Evolutionary conservation across 371 early-diverging fungal species (phyloP).

Genomic region (Mortierella sp.): DNA sequence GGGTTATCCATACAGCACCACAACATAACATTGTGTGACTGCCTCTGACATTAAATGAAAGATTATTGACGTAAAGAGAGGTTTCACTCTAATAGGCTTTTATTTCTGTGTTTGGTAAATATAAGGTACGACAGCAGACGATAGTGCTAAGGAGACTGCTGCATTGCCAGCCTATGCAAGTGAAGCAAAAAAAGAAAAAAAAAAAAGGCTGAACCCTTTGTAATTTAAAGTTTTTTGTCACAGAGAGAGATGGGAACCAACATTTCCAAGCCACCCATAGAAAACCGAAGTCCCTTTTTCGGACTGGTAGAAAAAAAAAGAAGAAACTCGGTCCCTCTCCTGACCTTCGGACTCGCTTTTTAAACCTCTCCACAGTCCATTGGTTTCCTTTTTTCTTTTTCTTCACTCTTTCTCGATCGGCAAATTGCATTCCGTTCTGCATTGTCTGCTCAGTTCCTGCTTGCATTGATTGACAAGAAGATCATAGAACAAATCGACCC

Average conservation of each 20-base stretch:
- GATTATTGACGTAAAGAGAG: background rate
- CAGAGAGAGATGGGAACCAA: no score
- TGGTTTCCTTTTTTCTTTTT: background rate
- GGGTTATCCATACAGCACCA: constrained; percentile 89
- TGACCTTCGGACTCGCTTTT: background rate
- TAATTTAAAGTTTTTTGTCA: no score
- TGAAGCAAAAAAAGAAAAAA: background rate
- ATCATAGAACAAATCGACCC: no score
- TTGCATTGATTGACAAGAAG: background rate
- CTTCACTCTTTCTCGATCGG: background rate
- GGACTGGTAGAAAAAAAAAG: constrained; percentile 11
- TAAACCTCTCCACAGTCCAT: background rate
- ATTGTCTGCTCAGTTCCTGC: background rate
- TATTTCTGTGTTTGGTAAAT: constrained; percentile 38
- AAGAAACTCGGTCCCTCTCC: constrained; percentile 7
- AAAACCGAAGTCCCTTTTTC: background rate
- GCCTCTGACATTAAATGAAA: no score
- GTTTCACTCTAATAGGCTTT: background rate
- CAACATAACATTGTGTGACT: constrained; percentile 79
- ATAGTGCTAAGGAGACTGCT: constrained; percentile 56
- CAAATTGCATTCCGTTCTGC: background rate
- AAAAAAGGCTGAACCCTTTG: no score
- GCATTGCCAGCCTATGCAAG: background rate
- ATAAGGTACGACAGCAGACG: constrained; percentile 80
- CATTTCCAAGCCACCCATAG: no score